Percentiles rank a stretch among this genome's conserved stretches.
These are phyloP conservation scores for Pharnaceum exiguum DNA, from an alignment of 148 eudicot species.

Conservation along the genomic window DNA sequence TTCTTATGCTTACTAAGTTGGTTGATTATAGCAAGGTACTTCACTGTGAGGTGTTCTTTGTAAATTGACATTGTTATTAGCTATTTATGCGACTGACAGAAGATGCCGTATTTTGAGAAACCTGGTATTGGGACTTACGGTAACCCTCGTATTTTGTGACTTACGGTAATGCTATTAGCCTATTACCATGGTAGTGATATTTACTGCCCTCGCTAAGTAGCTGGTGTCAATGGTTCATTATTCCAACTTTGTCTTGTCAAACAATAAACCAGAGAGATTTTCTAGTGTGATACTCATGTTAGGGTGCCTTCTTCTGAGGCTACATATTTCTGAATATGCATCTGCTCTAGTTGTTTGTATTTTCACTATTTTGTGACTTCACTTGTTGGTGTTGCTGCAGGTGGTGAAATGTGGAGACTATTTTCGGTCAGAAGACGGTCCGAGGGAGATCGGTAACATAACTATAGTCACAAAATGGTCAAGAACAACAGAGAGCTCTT, in stretches of 20 bases:
- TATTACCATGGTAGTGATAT: no score
- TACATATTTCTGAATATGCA: no score
- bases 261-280: no score
- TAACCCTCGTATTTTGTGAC: no score
- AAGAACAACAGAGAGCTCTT: slow-evolving; percentile 49
- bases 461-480: slow-evolving; percentile 56
- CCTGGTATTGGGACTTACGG: no score
- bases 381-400: slow-evolving; percentile 71
- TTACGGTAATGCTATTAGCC: no score
- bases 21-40: slow-evolving; percentile 78
- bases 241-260: no score
- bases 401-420: slow-evolving; percentile 85
- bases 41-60: slow-evolving; percentile 8
- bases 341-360: background rate
- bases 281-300: no score
- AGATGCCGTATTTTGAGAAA: no score
- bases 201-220: no score
- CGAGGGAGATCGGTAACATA: slow-evolving; percentile 80
- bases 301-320: no score
- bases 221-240: no score
- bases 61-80: background rate
- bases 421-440: slow-evolving; percentile 89
- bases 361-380: background rate
- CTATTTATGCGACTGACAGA: background rate
- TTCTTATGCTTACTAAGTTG: slow-evolving; percentile 88